Base-by-base conservation (phyloP, 1,284 basidiomycete genomes). In the Trichosporon asahii region DNA sequence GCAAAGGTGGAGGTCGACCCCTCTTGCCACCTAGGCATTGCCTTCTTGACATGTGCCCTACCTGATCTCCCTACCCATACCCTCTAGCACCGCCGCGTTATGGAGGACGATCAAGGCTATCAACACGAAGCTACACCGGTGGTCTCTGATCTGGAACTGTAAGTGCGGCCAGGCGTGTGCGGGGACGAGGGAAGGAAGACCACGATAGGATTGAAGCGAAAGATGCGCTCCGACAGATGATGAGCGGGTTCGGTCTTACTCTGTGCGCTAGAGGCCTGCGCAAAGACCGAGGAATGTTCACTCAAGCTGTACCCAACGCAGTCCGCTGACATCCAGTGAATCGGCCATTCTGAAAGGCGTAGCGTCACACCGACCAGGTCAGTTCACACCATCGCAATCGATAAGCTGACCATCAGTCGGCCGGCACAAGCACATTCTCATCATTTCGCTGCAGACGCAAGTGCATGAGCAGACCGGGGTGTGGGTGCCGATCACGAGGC, bases 401-500 rank as follows among this genome's bases (percentile, higher is more conserved):
- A 3, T 12, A 5, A 29, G 55, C 64, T 57, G 12, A 68, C 33
- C 9, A 25, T 15, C 69, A 80, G 80, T 81, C 33, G 81, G 81
- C 0, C 61, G 66, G 53, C 74, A 80, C 70, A 81, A 78, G 64
- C 78, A 82, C 66, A 55, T 80, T 40, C 67, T 77, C 35, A 77
- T 82, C 31, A 76, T 82, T 5, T 74, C 76, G 33, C 74, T 82
- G 1, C 81, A 80, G 66, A 64, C 68, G 7, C 74, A 75, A 60
- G 73, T 82, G 44, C 75, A 79, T 53, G 66, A 72, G 23, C 73
- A 79, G 25, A 80, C 79, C 9, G 75, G 76, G 5, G 46, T 75
- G 3, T 76, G 72, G 77, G 70, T 94, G 37, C 81, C 88, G 27
- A 80, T 89, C 3, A 87, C 89, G 21, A 87, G 86, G 46, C 86